A percentile compares a stretch with the other conserved stretches of the same genome.
phyloP scores from a whole-genome alignment of 768 basidiomycete genomes.

The Coprinopsis strossmayeri region DNA sequence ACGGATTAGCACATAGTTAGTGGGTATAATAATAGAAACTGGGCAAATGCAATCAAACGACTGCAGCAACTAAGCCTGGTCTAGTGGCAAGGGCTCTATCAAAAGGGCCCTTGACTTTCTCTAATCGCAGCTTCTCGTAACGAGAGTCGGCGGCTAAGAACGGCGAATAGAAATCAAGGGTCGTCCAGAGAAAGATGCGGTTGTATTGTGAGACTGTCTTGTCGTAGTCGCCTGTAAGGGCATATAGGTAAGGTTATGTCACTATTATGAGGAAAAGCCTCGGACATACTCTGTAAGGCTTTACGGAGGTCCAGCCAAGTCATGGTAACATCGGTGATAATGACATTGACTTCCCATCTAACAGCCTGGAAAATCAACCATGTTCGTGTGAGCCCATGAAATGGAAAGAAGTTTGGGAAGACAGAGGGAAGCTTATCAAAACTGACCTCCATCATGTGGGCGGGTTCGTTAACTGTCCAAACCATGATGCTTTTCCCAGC shows the following conservation, averaged over 20 bases:
- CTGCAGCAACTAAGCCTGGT: not conserved
- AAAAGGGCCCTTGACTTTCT: slow-evolving; percentile 50
- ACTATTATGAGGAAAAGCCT: no score
- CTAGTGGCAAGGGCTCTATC: slow-evolving; percentile 20
- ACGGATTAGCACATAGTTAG: not conserved
- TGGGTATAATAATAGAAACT: not conserved
- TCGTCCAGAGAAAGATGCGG: slow-evolving; percentile 72
- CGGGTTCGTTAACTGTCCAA: slow-evolving; percentile 92
- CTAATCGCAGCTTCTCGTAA: slow-evolving; percentile 28
- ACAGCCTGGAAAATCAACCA: slow-evolving; percentile 44
- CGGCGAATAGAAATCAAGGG: slow-evolving; percentile 52
- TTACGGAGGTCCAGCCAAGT: slow-evolving; percentile 61
- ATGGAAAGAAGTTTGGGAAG: not conserved
- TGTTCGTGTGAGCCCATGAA: not conserved
- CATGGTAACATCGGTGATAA: slow-evolving; percentile 71
- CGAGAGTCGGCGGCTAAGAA: slow-evolving; percentile 25
- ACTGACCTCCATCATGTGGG: slow-evolving; percentile 82
- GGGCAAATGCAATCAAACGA: no score
- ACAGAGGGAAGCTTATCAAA: slow-evolving; percentile 8
- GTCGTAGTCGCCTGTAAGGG: slow-evolving; percentile 54
- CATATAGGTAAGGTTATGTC: no score
- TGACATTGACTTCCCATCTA: slow-evolving; percentile 72
- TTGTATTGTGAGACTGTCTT: slow-evolving; percentile 55
- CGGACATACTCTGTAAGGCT: slow-evolving; percentile 50
- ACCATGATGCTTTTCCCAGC: slow-evolving; percentile 84